Conservation (phyloP, 306 rosid genomes). For the Rosa multiflora region DNA sequence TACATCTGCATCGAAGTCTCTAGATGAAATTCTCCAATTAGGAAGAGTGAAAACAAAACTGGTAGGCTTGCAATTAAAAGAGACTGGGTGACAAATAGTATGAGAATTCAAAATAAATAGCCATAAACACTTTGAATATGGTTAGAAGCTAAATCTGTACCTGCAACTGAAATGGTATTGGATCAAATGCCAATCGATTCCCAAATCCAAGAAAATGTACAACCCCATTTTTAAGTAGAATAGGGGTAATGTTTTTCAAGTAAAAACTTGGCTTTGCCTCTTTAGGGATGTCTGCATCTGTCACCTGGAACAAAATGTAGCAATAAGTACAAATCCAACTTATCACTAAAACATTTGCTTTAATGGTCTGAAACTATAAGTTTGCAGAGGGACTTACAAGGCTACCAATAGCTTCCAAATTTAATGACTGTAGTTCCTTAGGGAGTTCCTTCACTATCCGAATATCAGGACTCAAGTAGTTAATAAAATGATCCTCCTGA, state of each 20-base stretch:
- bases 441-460: conserved; percentile 94
- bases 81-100: conserved; percentile 11
- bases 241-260: conserved; percentile 72
- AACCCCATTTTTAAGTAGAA: conserved; percentile 74
- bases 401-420: conserved; percentile 86
- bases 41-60: conserved; percentile 47
- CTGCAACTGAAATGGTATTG: conserved; percentile 82
- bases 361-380: background rate
- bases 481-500: conserved; percentile 86
- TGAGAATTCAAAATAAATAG: conserved; percentile 4
- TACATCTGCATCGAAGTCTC: conserved; percentile 99
- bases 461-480: conserved; percentile 85
- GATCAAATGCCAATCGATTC: conserved; percentile 96
- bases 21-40: conserved; percentile 85
- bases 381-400: conserved; percentile 53
- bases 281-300: conserved; percentile 79
- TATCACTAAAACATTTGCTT: conserved; percentile 16
- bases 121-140: conserved; percentile 17
- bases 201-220: conserved; percentile 94
- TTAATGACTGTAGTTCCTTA: conserved; percentile 66
- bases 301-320: conserved; percentile 57
- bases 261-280: conserved; percentile 96
- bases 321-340: conserved; percentile 27
- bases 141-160: conserved; percentile 45
- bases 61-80: conserved; percentile 27